These are phyloP conservation scores for Fusarium veterinarium DNA, from an alignment of 2,329 filamentous ascomycete genomes.

Conservation along the genomic window DNA sequence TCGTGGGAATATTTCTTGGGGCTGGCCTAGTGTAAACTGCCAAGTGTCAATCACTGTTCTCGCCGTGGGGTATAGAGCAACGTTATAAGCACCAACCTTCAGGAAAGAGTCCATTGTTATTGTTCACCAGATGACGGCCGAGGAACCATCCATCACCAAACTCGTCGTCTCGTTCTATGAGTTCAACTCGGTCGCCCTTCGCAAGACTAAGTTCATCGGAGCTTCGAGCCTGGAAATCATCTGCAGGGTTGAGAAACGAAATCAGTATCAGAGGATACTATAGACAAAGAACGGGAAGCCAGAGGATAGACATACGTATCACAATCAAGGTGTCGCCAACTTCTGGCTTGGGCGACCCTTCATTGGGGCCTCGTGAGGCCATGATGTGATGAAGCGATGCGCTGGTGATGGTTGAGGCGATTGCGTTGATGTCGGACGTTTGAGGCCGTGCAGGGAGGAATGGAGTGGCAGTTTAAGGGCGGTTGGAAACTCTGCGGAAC, in stretches of 20 bases:
- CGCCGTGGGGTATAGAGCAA: slow-evolving; percentile 17
- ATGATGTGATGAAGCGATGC: slow-evolving; percentile 48
- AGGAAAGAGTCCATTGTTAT: slow-evolving; percentile 82
- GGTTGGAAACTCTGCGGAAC: slow-evolving; percentile 38
- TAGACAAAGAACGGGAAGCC: slow-evolving; percentile 40
- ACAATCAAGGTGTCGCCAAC: slow-evolving; percentile 76
- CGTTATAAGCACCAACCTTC: slow-evolving; percentile 69
- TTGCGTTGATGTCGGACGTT: slow-evolving; percentile 31
- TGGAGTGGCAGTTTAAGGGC: slow-evolving; percentile 37
- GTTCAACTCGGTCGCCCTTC: slow-evolving; percentile 85
- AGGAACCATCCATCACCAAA: slow-evolving; percentile 91
- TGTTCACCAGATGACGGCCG: slow-evolving; percentile 78
- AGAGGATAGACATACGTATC: slow-evolving; percentile 68
- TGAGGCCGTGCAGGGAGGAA: slow-evolving; percentile 36
- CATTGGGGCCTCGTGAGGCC: slow-evolving; percentile 56
- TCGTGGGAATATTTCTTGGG: slow-evolving; percentile 57
- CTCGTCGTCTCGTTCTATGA: slow-evolving; percentile 87
- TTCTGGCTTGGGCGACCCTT: slow-evolving; percentile 62
- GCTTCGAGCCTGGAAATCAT: slow-evolving; percentile 92
- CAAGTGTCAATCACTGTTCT: slow-evolving; percentile 38
- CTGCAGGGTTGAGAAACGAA: slow-evolving; percentile 56
- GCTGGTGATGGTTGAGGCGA: slow-evolving; percentile 28
- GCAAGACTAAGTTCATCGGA: slow-evolving; percentile 90
- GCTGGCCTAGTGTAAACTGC: slow-evolving; percentile 71
- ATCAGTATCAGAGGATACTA: slow-evolving; percentile 15